Evolutionary conservation across 805 yeast species (phyloP), one percentile per base, ranked within the genome.

Genomic region (Zygotorulaspora sp.): DNA sequence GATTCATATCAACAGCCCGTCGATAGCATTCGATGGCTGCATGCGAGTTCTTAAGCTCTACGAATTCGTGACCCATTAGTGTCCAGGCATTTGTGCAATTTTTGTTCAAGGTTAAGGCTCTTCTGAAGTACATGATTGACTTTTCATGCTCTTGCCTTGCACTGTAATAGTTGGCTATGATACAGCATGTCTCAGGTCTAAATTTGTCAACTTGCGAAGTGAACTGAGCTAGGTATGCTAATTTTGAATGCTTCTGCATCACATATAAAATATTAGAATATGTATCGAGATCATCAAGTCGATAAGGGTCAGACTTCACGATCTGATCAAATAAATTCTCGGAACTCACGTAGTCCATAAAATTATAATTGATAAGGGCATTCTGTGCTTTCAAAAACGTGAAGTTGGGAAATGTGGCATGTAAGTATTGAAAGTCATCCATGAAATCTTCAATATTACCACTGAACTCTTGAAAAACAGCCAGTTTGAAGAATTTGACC

Each of bases 21-120:
- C 97, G 67, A 57, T 92, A 92, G 41, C 94, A 80, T 66, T 90
- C 97, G 38, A 92, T 92, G 1, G 98, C 98, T 1, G 97, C 97
- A 61, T 92, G 96, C 1, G 96, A 83, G 63, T 92, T 92, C 55
- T 90, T 89, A 51, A 92, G 71, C 59, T 92, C 99, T 11, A 92
- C 95, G 65, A 86, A 92, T 64, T 92, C 99, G 62, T 92, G 99
- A 8, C 99, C 99, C 96, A 92, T 88, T 41, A 92, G 68, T 0
- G 97, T 92, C 97, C 97, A 92, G 0, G 97, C 97, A 45, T 87
- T 77, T 13, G 88, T 67, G 50, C 94, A 86, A 49, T 77, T 77
- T 44, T 83, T 77, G 57, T 88, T 84, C 43, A 92, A 68, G 0
- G 85, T 76, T 25, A 92, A 66, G 0, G 98, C 98, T 38, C 97